Evolutionary conservation across 208 protist genomes (phyloP), one percentile per base, ranked within the genome.

Genomic region (Tetramitus jugosus): DNA sequence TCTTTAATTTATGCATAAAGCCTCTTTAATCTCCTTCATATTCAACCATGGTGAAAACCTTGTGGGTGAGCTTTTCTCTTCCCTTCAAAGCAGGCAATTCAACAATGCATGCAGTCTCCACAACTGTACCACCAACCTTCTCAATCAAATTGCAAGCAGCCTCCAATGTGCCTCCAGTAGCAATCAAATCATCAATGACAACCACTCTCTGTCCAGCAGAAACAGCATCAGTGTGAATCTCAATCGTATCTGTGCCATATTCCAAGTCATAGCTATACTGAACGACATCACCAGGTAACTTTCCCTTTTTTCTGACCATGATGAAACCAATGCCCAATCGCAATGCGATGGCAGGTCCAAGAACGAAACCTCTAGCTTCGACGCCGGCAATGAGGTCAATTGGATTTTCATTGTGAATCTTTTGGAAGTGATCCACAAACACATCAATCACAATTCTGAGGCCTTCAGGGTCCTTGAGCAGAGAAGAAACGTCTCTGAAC

Each of bases 151-250:
- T n/a, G 8, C 4, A 10, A 68, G 17, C 8, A 43, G 62, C 62
- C 20, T 7, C 29, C 8, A n/a, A 13, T 8, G 62, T 68, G 29
- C 62, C 62, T 17, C 45, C 45, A 43, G 76, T 79, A 40, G 76
- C 76, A 13, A 79, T 42, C 8, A 79, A 46, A 72, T 79, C 76
- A 62, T 79, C 76, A 79, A 79, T 60, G 10, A 79, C 31, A 42
- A 79, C 2, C 13, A 79, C 76, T 6, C 23, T 31, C 31, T 40
- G 14, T 10, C 60, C 76, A 43, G 6, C 4, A 13, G 23, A 14
- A 0, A 74, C 0, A 45, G 76, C 64, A 75, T 79, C 76, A 1
- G 8, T 29, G 29, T 79, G 56, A 17, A 79, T 75, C 26, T 79
- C 52, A 68, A 79, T 61, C 6, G 56, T 74, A 14, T 68, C 40